Conservation (phyloP, 2,329 filamentous ascomycete genomes). For the Rachicladosporium sp. region DNA sequence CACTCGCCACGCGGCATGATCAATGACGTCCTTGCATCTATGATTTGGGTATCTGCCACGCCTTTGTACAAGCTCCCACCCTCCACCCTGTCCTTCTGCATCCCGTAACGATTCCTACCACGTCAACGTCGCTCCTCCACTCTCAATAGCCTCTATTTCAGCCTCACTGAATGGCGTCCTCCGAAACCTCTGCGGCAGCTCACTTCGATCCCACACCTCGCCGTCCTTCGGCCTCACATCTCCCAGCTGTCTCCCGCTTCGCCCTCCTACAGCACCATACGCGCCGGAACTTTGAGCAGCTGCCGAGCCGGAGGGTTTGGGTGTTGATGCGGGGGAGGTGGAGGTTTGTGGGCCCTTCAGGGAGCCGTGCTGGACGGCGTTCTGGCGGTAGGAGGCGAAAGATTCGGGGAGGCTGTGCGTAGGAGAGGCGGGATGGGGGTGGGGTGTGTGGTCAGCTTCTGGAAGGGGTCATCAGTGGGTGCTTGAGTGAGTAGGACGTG, state of each 20-base stretch:
- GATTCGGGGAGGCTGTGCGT: constrained; percentile 51
- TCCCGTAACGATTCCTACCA: background rate
- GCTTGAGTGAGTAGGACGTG: constrained; percentile 23
- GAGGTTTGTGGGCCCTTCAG: constrained; percentile 27
- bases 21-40: too few relatives aligned
- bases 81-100: background rate
- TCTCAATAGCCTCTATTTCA: constrained; percentile 94
- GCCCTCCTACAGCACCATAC: constrained; percentile 42
- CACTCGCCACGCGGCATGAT: constrained; percentile 22
- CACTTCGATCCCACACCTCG: constrained; percentile 74
- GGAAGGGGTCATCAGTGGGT: constrained; percentile 9
- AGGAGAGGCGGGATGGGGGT: constrained; percentile 61
- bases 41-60: too few relatives aligned
- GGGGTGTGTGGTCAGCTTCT: constrained; percentile 65
- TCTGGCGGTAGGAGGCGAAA: constrained; percentile 67
- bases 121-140: constrained; percentile 60
- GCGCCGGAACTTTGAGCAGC: constrained; percentile 9
- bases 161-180: constrained; percentile 58
- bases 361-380: constrained; percentile 66
- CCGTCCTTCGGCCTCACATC: constrained; percentile 58
- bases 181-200: constrained; percentile 76
- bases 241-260: constrained; percentile 58
- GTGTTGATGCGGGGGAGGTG: constrained; percentile 4
- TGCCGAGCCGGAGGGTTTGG: constrained; percentile 7
- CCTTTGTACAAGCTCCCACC: background rate